Conservation (phyloP, 305 asterid genomes). For the Striga hermonthica region DNA sequence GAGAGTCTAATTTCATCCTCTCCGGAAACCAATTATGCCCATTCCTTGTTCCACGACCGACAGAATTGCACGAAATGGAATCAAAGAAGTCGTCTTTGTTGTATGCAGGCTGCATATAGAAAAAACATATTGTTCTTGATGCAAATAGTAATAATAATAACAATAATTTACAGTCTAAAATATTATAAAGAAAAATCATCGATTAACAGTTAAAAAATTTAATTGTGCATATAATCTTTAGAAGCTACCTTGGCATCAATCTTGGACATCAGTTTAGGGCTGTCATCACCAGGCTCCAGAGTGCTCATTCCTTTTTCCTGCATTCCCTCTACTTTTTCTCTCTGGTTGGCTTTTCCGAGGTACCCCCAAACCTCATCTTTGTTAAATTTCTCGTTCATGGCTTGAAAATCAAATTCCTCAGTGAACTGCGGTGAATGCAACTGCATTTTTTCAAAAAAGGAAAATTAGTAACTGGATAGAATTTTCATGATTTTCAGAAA, state of each 20-base stretch:
- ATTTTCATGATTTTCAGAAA: slow-evolving; percentile 12
- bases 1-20: slow-evolving; percentile 50
- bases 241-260: slow-evolving; percentile 47
- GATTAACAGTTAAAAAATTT: slow-evolving; percentile 2
- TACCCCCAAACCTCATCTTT: slow-evolving; percentile 83
- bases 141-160: slow-evolving; percentile 1
- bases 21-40: slow-evolving; percentile 50
- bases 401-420: slow-evolving; percentile 74
- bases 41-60: slow-evolving; percentile 50
- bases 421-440: slow-evolving; percentile 42
- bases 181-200: not conserved
- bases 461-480: slow-evolving; percentile 1
- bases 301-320: slow-evolving; percentile 32
- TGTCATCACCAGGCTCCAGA: slow-evolving; percentile 34
- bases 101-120: slow-evolving; percentile 66
- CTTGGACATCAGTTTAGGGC: slow-evolving; percentile 37
- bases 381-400: slow-evolving; percentile 79
- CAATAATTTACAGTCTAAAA: not conserved
- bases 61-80: slow-evolving; percentile 59
- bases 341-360: slow-evolving; percentile 62
- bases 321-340: slow-evolving; percentile 35
- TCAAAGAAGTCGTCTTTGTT: slow-evolving; percentile 81
- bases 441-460: slow-evolving; percentile 34
- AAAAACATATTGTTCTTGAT: not conserved
- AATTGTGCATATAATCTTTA: not conserved